phyloP scores from a whole-genome alignment of 352 stramenopile species.

The Globisporangium emineosum region DNA sequence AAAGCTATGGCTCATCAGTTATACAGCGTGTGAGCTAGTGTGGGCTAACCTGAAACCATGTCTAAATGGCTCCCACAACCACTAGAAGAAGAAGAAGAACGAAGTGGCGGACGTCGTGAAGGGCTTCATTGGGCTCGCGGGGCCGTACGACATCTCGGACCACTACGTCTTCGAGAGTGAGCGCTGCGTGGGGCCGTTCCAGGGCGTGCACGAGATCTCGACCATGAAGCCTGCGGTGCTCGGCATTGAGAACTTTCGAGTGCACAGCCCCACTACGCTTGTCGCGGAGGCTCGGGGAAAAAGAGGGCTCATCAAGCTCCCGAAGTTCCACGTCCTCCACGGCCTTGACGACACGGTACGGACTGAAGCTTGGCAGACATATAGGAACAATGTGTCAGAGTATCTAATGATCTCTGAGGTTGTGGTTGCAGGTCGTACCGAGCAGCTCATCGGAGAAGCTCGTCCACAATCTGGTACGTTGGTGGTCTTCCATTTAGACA shows the following conservation, averaged over 20 bases:
- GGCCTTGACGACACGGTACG: constrained; percentile 45
- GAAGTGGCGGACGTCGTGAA: constrained; percentile 34
- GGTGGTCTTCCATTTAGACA: background rate
- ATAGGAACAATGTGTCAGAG: background rate
- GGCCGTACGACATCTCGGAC: constrained; percentile 70
- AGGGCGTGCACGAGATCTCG: constrained; percentile 73
- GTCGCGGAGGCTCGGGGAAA: constrained; percentile 22
- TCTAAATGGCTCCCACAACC: background rate
- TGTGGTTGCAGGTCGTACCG: constrained; percentile 42
- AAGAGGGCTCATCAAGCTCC: constrained; percentile 35
- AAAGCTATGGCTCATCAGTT: background rate
- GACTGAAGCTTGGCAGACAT: background rate
- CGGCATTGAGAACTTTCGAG: constrained; percentile 50
- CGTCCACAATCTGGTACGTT: constrained; percentile 38
- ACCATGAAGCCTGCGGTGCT: constrained; percentile 77
- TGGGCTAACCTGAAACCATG: background rate
- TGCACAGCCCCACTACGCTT: constrained; percentile 45
- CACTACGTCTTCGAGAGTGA: constrained; percentile 73
- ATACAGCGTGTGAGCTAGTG: background rate
- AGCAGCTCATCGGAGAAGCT: constrained; percentile 58
- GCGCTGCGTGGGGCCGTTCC: constrained; percentile 45
- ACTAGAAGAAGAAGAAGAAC: constrained; percentile 18
- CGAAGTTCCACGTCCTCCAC: constrained; percentile 57
- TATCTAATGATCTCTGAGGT: background rate
- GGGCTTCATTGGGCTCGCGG: constrained; percentile 63